Evolutionary conservation across 768 basidiomycete species (phyloP).

Genomic region (Cystobasidium tubakii): DNA sequence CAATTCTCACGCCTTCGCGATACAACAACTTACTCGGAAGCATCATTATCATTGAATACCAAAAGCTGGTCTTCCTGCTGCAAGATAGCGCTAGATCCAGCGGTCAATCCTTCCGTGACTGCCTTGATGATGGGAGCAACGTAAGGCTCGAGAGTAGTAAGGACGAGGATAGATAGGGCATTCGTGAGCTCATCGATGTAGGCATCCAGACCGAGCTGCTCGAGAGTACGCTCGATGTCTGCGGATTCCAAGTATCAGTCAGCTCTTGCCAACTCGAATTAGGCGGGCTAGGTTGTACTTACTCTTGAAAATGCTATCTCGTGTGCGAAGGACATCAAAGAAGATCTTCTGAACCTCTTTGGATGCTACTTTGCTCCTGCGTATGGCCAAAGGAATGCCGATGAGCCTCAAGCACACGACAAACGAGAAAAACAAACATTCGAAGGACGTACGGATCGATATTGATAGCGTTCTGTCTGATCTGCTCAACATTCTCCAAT

Average conservation of each 20-base stretch:
- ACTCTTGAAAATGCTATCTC: constrained; percentile 32
- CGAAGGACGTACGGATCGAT: constrained; percentile 59
- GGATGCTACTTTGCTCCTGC: constrained; percentile 7
- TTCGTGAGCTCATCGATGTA: constrained; percentile 75
- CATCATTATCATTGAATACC: constrained; percentile 74
- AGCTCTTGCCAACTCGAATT: too few relatives aligned
- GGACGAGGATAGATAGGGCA: constrained; percentile 64
- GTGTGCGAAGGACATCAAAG: constrained; percentile 22
- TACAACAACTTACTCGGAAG: constrained; percentile 51
- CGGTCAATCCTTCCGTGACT: constrained; percentile 60
- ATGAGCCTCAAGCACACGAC: neutral
- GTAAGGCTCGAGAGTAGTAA: constrained; percentile 78
- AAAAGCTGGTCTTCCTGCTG: constrained; percentile 37
- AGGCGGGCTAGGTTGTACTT: too few relatives aligned
- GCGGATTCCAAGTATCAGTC: neutral
- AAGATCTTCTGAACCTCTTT: constrained; percentile 27
- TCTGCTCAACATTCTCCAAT: constrained; percentile 60
- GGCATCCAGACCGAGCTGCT: constrained; percentile 69
- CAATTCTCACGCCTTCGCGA: too few relatives aligned
- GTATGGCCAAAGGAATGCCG: neutral
- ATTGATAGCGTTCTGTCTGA: constrained; percentile 54
- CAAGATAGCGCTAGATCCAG: constrained; percentile 65
- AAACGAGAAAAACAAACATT: constrained; percentile 49
- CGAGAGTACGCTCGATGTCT: constrained; percentile 46
- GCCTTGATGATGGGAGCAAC: constrained; percentile 69